These are phyloP conservation scores for Diaporthe australafricana DNA, from an alignment of 2,329 filamentous ascomycete species.

Conservation along the genomic window DNA sequence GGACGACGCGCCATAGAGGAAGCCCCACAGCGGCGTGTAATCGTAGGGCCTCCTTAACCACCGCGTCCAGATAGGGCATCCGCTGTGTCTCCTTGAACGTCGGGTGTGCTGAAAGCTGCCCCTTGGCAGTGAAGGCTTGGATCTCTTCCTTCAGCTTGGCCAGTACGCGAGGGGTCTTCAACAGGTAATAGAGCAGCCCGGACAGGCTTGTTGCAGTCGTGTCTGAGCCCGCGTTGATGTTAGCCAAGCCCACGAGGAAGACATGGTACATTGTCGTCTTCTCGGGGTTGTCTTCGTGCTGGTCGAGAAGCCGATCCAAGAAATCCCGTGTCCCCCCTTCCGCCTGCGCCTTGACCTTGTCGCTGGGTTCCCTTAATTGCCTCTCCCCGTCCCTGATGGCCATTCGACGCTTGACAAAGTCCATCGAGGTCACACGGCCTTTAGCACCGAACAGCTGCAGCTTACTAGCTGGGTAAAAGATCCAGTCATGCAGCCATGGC, in stretches of 20 bases:
- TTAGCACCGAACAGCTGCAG: constrained; percentile 29
- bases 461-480: constrained; percentile 25
- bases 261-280: constrained; percentile 53
- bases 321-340: constrained; percentile 49
- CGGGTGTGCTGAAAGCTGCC: constrained; percentile 38
- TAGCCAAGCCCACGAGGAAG: constrained; percentile 43
- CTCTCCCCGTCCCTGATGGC: constrained; percentile 27
- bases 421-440: constrained; percentile 24
- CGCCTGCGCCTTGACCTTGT: background rate
- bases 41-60: constrained; percentile 64
- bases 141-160: constrained; percentile 44
- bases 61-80: constrained; percentile 64
- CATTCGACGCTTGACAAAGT: constrained; percentile 30
- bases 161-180: constrained; percentile 46
- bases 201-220: constrained; percentile 62
- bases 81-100: constrained; percentile 52
- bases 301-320: constrained; percentile 54
- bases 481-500: constrained; percentile 23
- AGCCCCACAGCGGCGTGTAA: constrained; percentile 61
- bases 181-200: constrained; percentile 56
- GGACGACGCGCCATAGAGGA: constrained; percentile 61
- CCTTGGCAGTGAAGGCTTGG: constrained; percentile 24
- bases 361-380: background rate
- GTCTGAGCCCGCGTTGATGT: constrained; percentile 53
- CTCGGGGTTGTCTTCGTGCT: constrained; percentile 54